A percentile compares a stretch with the other conserved stretches of the same genome.
Conservation (phyloP, 345 rosid genomes). For the Lumnitzera littorea region DNA sequence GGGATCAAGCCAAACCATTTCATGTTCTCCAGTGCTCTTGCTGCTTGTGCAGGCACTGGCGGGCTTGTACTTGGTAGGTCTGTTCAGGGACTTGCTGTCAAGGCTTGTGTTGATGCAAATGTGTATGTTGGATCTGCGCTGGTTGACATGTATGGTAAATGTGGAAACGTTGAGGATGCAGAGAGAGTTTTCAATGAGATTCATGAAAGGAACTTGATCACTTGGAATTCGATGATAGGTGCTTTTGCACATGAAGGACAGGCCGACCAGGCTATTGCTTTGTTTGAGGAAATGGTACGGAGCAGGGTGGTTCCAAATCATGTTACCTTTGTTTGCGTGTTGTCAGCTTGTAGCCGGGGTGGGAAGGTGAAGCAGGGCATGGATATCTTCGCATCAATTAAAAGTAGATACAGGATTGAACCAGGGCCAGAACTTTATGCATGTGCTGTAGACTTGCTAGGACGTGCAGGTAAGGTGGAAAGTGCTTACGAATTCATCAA, state of each 20-base stretch:
- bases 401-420: constrained; percentile 38
- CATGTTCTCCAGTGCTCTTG: constrained; percentile 56
- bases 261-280: constrained; percentile 42
- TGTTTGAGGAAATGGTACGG: constrained; percentile 51
- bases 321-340: constrained; percentile 63
- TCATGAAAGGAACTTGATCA: constrained; percentile 60
- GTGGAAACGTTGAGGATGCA: constrained; percentile 61
- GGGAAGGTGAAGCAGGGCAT: constrained; percentile 59
- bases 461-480: constrained; percentile 75
- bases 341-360: constrained; percentile 84
- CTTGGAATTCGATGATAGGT: constrained; percentile 68
- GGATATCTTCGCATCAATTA: constrained; percentile 63
- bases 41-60: constrained; percentile 69
- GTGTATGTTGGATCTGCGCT: constrained; percentile 71
- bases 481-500: constrained; percentile 48
- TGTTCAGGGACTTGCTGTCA: constrained; percentile 59
- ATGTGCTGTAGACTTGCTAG: constrained; percentile 76
- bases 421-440: constrained; percentile 82
- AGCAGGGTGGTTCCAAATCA: constrained; percentile 44
- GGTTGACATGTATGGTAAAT: constrained; percentile 92
- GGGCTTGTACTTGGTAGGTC: constrained; percentile 67
- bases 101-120: constrained; percentile 54
- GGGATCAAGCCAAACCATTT: constrained; percentile 54
- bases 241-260: constrained; percentile 78
- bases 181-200: constrained; percentile 48